phyloP scores from a whole-genome alignment of 495 filamentous ascomycete genomes.

The Mycothermus thermophilus region DNA sequence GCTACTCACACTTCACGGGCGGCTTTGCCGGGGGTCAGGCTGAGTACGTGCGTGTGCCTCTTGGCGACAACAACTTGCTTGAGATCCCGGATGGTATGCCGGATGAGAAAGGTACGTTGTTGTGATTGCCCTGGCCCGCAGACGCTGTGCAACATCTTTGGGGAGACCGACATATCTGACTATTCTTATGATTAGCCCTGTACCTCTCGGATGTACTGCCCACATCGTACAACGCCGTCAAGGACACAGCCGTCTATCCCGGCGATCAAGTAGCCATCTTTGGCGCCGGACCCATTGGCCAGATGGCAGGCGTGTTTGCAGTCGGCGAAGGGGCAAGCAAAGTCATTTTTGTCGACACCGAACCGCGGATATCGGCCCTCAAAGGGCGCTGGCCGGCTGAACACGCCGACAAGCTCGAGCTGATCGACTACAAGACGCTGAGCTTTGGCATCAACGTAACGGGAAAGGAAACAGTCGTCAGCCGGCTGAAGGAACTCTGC shows the following conservation, averaged over 20 bases:
- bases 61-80: constrained; percentile 71
- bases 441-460: constrained; percentile 34
- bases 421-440: constrained; percentile 34
- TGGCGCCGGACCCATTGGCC: constrained; percentile 64
- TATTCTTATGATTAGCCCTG: too few relatives aligned
- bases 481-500: constrained; percentile 58
- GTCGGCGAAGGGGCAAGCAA: constrained; percentile 57
- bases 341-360: constrained; percentile 71
- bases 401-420: constrained; percentile 25
- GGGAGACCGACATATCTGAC: too few relatives aligned
- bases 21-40: constrained; percentile 85
- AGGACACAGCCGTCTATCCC: constrained; percentile 69
- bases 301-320: constrained; percentile 64
- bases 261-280: constrained; percentile 75
- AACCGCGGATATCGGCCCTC: constrained; percentile 59
- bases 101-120: constrained; percentile 66
- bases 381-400: constrained; percentile 42
- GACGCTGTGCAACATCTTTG: too few relatives aligned
- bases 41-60: constrained; percentile 74
- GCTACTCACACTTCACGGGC: constrained; percentile 66
- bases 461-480: constrained; percentile 46
- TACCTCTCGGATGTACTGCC: constrained; percentile 69
- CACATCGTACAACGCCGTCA: constrained; percentile 70
- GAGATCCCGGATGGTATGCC: constrained; percentile 67
- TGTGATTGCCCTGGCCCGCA: too few relatives aligned